These are phyloP conservation scores for Tricladium varicosporioides DNA, from an alignment of 2,329 filamentous ascomycete genomes.

Conservation along the genomic window DNA sequence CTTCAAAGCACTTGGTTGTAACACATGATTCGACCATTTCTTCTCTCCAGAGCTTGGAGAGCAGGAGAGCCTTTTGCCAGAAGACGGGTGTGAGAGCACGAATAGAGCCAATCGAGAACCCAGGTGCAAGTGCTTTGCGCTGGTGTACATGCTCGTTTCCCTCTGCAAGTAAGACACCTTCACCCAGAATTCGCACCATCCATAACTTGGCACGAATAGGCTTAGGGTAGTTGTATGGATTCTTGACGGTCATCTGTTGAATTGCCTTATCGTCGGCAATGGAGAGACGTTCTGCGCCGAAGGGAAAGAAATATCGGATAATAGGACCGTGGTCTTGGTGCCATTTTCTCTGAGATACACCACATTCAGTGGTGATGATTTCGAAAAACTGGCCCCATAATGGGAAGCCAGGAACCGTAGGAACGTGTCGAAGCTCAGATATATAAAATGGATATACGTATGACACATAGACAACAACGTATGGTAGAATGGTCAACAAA, in stretches of 20 bases:
- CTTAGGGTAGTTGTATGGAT: conserved; percentile 68
- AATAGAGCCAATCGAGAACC: conserved; percentile 78
- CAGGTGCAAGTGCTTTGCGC: conserved; percentile 73
- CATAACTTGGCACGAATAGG: conserved; percentile 51
- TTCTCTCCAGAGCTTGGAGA: conserved; percentile 43
- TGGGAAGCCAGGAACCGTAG: conserved; percentile 41
- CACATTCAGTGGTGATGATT: conserved; percentile 42
- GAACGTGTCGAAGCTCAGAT: conserved; percentile 42
- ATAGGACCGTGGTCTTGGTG: conserved; percentile 41
- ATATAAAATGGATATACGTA: conserved; percentile 43
- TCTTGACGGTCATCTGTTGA: conserved; percentile 45
- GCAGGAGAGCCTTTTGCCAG: conserved; percentile 65
- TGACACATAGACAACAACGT: conserved; percentile 35
- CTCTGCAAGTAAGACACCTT: conserved; percentile 77
- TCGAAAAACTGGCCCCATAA: conserved; percentile 44
- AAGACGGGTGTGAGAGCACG: conserved; percentile 81
- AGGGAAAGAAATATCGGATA: conserved; percentile 46
- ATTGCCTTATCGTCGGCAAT: conserved; percentile 44
- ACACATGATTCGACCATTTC: conserved; percentile 48
- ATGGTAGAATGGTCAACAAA: conserved; percentile 27
- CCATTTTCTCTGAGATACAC: conserved; percentile 42
- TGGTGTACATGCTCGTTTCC: conserved; percentile 52
- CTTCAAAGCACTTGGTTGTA: conserved; percentile 30
- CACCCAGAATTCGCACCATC: conserved; percentile 63
- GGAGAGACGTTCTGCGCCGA: conserved; percentile 43